These are phyloP conservation scores for Vitis hybrid DNA, from an alignment of 177 flowering plant species.

Conservation along the genomic window DNA sequence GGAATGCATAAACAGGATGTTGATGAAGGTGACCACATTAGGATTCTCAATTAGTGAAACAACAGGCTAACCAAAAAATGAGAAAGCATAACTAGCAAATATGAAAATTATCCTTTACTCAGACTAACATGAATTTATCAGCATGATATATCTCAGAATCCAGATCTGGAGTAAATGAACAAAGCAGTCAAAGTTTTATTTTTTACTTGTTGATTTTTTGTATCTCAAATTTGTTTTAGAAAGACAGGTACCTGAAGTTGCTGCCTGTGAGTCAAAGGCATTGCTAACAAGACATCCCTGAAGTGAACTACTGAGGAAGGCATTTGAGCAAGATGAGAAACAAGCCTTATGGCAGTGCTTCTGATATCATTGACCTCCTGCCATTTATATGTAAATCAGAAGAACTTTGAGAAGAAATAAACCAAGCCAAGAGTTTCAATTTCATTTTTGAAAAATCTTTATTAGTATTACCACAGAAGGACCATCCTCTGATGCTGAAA, in stretches of 20 bases:
- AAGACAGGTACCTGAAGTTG: slow-evolving; percentile 71
- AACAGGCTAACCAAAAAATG: too few relatives aligned
- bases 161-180: too few relatives aligned
- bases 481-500: slow-evolving; percentile 44
- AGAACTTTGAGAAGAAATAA: neutral
- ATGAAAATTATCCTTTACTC: too few relatives aligned
- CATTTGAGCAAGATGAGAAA: slow-evolving; percentile 84
- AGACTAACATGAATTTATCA: too few relatives aligned
- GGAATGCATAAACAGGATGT: too few relatives aligned
- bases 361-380: slow-evolving; percentile 75
- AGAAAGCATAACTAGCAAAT: too few relatives aligned
- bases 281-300: slow-evolving; percentile 72
- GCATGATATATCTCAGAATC: too few relatives aligned
- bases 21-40: too few relatives aligned
- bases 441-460: neutral
- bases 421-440: neutral
- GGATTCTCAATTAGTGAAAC: too few relatives aligned
- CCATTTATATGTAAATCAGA: slow-evolving; percentile 5
- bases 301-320: slow-evolving; percentile 67
- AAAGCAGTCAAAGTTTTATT: too few relatives aligned
- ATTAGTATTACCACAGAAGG: slow-evolving; percentile 47
- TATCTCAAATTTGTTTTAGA: neutral
- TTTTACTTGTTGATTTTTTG: neutral
- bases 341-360: slow-evolving; percentile 58
- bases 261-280: slow-evolving; percentile 68